Percentiles rank a stretch among this genome's conserved stretches.
These are phyloP conservation scores for Nicotiana noctiflora DNA, from an alignment of 257 asterid genomes.

Conservation along the genomic window DNA sequence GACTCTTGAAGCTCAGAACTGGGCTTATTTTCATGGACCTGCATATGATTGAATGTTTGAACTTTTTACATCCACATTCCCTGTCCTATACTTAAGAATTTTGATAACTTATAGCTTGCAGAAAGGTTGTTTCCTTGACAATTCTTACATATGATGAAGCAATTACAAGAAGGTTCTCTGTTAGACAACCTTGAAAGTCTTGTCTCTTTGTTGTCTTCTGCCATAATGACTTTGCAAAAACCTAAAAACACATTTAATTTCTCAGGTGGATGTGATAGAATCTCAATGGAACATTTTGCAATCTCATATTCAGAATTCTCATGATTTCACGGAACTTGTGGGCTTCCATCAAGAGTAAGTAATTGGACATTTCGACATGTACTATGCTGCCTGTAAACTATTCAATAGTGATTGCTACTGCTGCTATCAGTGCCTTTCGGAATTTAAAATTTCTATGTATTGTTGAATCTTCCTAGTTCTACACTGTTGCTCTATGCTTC, in stretches of 20 bases:
- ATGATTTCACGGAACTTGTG: slow-evolving; percentile 83
- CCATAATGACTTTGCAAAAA: slow-evolving; percentile 8
- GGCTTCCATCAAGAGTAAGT: slow-evolving; percentile 98
- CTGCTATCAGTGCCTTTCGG: not conserved
- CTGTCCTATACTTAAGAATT: not conserved
- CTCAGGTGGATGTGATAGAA: slow-evolving; percentile 97
- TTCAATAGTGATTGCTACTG: not conserved
- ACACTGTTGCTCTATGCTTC: not conserved
- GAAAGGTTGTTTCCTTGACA: not conserved
- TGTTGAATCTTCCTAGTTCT: not conserved
- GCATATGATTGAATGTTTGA: not conserved
- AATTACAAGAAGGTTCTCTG: not conserved
- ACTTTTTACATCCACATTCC: not conserved
- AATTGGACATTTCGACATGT: not conserved
- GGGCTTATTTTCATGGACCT: not conserved
- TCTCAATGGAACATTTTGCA: slow-evolving; percentile 98
- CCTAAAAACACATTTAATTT: slow-evolving; percentile 14
- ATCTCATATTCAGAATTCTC: slow-evolving; percentile 83
- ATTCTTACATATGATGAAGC: not conserved
- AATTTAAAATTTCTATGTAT: not conserved
- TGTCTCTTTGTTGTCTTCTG: slow-evolving; percentile 12
- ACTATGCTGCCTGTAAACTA: not conserved
- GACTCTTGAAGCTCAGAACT: not conserved
- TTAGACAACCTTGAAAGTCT: not conserved
- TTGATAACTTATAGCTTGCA: not conserved